Evolutionary conservation across 306 rosid species (phyloP).

Genomic region (Chamaecrista fasciculata): DNA sequence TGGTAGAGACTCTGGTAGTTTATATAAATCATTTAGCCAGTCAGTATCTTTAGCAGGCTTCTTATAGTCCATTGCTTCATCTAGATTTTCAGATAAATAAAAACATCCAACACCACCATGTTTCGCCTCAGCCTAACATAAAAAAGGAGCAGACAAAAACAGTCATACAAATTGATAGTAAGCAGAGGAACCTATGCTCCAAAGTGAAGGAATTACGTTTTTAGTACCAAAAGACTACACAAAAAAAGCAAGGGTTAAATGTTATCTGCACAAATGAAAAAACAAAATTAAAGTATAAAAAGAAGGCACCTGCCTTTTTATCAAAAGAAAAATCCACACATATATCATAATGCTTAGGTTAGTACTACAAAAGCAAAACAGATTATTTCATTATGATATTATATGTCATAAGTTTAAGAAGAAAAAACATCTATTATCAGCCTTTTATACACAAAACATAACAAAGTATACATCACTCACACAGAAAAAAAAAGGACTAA

Average conservation of each 20-base stretch:
- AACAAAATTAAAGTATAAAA: conserved; percentile 15
- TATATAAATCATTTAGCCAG: conserved; percentile 48
- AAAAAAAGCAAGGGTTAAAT: background rate
- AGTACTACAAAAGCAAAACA: conserved; percentile 17
- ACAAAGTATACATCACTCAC: conserved; percentile 15
- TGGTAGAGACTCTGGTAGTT: conserved; percentile 64
- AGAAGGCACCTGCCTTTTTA: background rate
- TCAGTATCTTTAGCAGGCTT: conserved; percentile 43
- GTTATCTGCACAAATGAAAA: background rate
- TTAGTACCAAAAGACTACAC: background rate
- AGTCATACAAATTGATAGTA: conserved; percentile 23
- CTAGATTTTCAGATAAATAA: conserved; percentile 84
- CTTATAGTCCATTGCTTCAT: conserved; percentile 51
- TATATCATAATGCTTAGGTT: conserved; percentile 8
- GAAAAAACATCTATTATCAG: conserved; percentile 1
- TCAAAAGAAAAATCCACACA: background rate
- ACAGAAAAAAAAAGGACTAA: background rate
- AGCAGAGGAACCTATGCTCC: conserved; percentile 20
- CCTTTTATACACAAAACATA: background rate
- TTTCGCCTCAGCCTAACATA: conserved; percentile 74
- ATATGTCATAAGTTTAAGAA: conserved; percentile 25
- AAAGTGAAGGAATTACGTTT: conserved; percentile 17
- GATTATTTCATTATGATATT: background rate
- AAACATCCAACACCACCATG: conserved; percentile 69
- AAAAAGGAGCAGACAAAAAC: conserved; percentile 18